Evolutionary conservation across 2,329 filamentous ascomycete species (phyloP).

Genomic region (Tricladium varicosporioides): DNA sequence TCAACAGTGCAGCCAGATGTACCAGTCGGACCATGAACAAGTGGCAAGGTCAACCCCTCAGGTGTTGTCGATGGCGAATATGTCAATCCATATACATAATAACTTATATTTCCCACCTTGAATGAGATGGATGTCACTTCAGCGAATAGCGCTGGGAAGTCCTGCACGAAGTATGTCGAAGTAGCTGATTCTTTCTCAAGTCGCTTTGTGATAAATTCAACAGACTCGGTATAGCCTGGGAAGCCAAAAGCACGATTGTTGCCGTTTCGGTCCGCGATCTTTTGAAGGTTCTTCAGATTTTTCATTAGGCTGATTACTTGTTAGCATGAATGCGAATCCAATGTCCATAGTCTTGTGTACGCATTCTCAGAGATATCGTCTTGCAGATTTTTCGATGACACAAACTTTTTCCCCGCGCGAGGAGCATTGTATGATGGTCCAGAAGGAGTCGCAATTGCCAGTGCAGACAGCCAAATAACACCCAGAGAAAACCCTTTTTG

Average conservation of each 20-base stretch:
- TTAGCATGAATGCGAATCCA: too few species aligned
- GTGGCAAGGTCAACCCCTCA: constrained; percentile 22
- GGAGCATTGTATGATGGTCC: constrained; percentile 4
- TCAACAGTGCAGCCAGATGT: constrained; percentile 7
- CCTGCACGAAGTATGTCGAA: constrained; percentile 8
- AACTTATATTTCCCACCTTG: constrained; percentile 3
- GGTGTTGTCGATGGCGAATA: constrained; percentile 29
- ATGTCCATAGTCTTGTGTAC: too few species aligned
- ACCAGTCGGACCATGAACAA: constrained; percentile 12
- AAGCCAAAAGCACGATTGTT: constrained; percentile 17
- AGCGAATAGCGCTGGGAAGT: constrained; percentile 13
- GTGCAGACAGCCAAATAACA: constrained; percentile 1
- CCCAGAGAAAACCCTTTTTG: constrained; percentile 2
- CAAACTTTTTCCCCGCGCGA: constrained; percentile 9
- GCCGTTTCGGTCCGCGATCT: constrained; percentile 12
- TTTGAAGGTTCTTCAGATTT: constrained; percentile 13
- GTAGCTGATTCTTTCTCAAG: constrained; percentile 12
- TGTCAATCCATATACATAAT: constrained; percentile 11
- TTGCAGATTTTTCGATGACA: constrained; percentile 12
- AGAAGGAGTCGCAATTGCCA: constrained; percentile 4
- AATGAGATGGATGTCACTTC: constrained; percentile 13
- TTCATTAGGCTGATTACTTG: constrained; percentile 12
- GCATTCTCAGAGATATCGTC: constrained; percentile 12
- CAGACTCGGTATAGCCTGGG: constrained; percentile 14
- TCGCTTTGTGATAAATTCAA: constrained; percentile 9